These are phyloP conservation scores for Pichia exigua DNA, from an alignment of 805 yeast species.

Conservation along the genomic window DNA sequence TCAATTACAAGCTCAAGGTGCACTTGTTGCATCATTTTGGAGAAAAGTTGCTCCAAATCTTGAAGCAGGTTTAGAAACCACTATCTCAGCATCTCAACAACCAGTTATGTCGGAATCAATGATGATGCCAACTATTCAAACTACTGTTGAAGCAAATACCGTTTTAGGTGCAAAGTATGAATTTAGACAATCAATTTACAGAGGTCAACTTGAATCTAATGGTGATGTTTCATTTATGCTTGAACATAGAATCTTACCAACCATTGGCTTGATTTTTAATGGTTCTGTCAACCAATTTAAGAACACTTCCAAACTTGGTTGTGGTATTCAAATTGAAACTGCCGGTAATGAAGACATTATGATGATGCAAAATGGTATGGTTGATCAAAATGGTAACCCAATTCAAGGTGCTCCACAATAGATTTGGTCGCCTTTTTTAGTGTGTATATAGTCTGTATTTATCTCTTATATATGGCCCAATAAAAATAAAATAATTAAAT, in stretches of 20 bases:
- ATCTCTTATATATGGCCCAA: conserved; percentile 6
- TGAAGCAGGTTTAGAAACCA: conserved; percentile 90
- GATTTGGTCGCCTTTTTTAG: background rate
- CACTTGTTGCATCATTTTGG: conserved; percentile 85
- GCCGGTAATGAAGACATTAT: conserved; percentile 90
- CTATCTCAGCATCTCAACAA: conserved; percentile 72
- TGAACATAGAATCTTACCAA: conserved; percentile 91
- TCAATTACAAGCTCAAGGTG: conserved; percentile 89
- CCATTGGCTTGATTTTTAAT: conserved; percentile 73
- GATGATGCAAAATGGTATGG: conserved; percentile 82
- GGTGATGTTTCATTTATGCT: conserved; percentile 89
- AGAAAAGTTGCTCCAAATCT: conserved; percentile 87
- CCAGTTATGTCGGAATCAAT: conserved; percentile 58
- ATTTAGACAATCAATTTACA: conserved; percentile 90
- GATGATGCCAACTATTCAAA: conserved; percentile 73
- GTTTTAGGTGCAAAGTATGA: conserved; percentile 96
- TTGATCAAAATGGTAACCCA: conserved; percentile 81
- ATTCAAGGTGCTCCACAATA: conserved; percentile 64
- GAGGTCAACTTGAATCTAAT: conserved; percentile 86
- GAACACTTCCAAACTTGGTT: conserved; percentile 74
- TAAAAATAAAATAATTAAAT: background rate
- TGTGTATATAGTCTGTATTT: conserved; percentile 7
- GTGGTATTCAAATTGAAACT: conserved; percentile 92
- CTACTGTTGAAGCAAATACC: conserved; percentile 84
- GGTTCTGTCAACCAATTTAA: conserved; percentile 90